A percentile compares a stretch with the other conserved stretches of the same genome.
phyloP scores from a whole-genome alignment of 305 asterid species.

The Solanum hybrid region DNA sequence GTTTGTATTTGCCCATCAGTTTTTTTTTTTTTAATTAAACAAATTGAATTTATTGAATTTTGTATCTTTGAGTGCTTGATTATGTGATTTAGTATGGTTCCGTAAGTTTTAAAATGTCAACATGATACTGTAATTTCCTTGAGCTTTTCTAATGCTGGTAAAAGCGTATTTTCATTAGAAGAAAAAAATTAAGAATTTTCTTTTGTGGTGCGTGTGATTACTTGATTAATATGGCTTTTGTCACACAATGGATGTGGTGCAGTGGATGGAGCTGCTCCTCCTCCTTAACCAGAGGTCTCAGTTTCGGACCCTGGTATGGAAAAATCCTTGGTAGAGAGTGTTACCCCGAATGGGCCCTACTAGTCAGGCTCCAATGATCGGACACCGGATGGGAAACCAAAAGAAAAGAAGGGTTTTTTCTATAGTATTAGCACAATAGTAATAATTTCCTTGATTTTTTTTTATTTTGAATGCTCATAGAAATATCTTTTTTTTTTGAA shows the following conservation, averaged over 20 bases:
- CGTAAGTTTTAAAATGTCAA: background rate
- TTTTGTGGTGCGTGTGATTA: background rate
- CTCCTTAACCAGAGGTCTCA: background rate
- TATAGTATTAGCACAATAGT: background rate
- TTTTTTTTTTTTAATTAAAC: background rate
- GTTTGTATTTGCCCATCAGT: background rate
- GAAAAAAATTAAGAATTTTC: background rate
- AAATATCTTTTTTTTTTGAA: background rate
- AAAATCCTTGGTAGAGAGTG: background rate
- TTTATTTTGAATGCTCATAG: background rate
- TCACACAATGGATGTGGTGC: background rate
- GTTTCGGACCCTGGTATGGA: background rate
- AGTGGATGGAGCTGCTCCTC: background rate
- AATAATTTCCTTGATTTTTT: background rate
- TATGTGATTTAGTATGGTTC: background rate
- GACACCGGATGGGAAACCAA: background rate
- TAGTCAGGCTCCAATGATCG: background rate
- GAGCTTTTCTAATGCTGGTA: background rate
- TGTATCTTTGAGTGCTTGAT: background rate
- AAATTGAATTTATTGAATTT: background rate
- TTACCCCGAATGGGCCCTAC: background rate
- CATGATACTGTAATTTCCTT: background rate
- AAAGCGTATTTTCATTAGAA: background rate
- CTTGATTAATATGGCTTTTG: background rate
- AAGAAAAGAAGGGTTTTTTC: background rate